Evolutionary conservation across 2,329 filamentous ascomycete genomes (phyloP).

Genomic region (Paecilomyces fulvus): DNA sequence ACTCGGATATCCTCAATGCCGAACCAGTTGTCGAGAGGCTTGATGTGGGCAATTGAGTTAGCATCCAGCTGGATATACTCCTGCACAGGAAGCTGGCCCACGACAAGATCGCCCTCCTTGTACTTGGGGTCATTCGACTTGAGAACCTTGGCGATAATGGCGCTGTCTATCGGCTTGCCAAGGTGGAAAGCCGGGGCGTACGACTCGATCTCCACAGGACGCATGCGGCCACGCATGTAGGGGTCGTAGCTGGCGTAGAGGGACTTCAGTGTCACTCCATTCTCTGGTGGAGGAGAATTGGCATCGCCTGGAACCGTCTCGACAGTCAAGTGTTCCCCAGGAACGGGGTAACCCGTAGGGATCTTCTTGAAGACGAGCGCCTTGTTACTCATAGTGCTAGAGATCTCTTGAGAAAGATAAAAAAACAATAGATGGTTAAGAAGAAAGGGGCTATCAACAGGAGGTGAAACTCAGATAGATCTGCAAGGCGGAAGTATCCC

Average conservation of each 20-base stretch:
- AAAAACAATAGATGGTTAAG: not conserved
- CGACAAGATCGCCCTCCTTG: slow-evolving; percentile 58
- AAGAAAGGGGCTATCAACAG: not conserved
- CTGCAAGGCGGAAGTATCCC: not conserved
- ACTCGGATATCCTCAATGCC: slow-evolving; percentile 41
- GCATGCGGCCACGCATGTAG: slow-evolving; percentile 76
- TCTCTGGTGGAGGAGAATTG: slow-evolving; percentile 45
- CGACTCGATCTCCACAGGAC: slow-evolving; percentile 53
- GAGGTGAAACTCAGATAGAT: not conserved
- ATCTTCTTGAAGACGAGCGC: slow-evolving; percentile 63
- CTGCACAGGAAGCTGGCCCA: slow-evolving; percentile 50
- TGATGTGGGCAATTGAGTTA: slow-evolving; percentile 35
- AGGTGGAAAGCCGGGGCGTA: slow-evolving; percentile 58
- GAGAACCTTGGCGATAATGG: slow-evolving; percentile 58
- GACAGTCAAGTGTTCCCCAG: slow-evolving; percentile 61
- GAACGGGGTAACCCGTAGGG: slow-evolving; percentile 57
- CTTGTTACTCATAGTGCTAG: slow-evolving; percentile 51
- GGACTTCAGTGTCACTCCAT: slow-evolving; percentile 61
- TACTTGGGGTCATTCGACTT: slow-evolving; percentile 59
- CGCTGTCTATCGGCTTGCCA: slow-evolving; percentile 56
- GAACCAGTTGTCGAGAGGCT: slow-evolving; percentile 58
- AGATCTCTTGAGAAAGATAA: not conserved
- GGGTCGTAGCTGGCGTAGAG: slow-evolving; percentile 73
- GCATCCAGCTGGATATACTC: slow-evolving; percentile 58
- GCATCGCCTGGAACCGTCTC: slow-evolving; percentile 62